phyloP scores from a whole-genome alignment of 2,329 filamentous ascomycete species.

The Exophiala sp. region DNA sequence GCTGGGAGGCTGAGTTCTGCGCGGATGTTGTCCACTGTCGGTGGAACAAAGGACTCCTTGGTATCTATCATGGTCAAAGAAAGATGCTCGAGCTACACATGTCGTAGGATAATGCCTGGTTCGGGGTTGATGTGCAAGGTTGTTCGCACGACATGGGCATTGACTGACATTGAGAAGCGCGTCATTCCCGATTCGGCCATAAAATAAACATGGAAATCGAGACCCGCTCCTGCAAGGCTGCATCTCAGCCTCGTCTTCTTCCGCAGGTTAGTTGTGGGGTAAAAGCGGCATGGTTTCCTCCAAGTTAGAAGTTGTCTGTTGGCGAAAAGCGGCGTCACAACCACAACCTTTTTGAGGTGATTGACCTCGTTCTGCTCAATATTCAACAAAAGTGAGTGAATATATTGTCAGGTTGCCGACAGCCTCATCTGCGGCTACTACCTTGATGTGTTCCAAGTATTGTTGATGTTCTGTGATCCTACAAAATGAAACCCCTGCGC shows the following conservation, averaged over 20 bases:
- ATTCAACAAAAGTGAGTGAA: background rate
- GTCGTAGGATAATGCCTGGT: background rate
- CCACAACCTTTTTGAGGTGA: background rate
- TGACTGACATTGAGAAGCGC: background rate
- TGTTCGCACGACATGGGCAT: background rate
- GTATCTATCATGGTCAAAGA: constrained; percentile 4
- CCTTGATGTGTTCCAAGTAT: background rate
- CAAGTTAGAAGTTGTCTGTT: too few relatives aligned
- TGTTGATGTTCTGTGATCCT: background rate
- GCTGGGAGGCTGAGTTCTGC: constrained; percentile 14
- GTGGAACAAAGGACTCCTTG: background rate
- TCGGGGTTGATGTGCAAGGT: background rate
- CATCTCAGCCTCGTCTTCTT: background rate
- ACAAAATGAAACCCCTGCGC: constrained; percentile 2
- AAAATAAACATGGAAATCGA: constrained; percentile 12
- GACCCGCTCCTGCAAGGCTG: background rate
- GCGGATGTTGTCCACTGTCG: constrained; percentile 9
- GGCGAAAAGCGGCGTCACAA: background rate
- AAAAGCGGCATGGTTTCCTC: background rate
- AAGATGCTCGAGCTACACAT: constrained; percentile 2
- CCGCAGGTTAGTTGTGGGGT: background rate
- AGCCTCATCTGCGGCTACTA: background rate
- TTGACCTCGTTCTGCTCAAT: too few relatives aligned
- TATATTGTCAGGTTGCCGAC: background rate
- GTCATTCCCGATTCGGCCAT: constrained; percentile 5